Base-by-base conservation (phyloP, 257 asterid genomes). In the Rauvolfia tetraphylla region DNA sequence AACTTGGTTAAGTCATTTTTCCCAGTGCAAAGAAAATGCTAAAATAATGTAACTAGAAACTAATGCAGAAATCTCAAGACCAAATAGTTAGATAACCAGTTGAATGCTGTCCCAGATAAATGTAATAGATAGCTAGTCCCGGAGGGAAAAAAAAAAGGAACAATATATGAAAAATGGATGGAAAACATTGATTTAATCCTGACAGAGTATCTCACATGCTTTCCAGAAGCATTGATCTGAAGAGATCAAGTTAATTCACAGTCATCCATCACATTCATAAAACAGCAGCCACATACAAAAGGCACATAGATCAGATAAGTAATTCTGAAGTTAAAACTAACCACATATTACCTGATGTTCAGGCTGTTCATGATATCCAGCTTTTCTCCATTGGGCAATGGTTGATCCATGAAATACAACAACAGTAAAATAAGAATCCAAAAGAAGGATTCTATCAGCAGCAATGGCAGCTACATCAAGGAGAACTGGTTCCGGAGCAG, bases 401-500 rank as follows among this genome's bases (percentile, higher is more conserved):
- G 98, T 91, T 68, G 97, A 84, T 78, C 99, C 99, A 83, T 93
- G 99, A 89, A 95, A 95, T 77, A 95, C 84, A 78, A 95, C 99
- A 70, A 93, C 70, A 38, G 97, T 93, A 84, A 95, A 95, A 82
- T 93, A 95, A 1, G 99, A 89, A 87, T 95, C 99, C 85, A 92
- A 75, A 59, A 95, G 96, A 80, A 95, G 98, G 75, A 95, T 90
- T 83, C 88, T 93, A 79, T 95, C 99, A 73, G 96, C 90, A 75
- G 97, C 93, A 86, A 95, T 90, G 74, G 98, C 86, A 68, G 91
- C 87, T 80, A 95, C 99, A 75, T 95, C 99, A 36, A 95, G 98
- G 81, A 95, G 98, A 79, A 87, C 99, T 49, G 99, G 97, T 84
- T 91, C 96, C 3, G 99, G 97, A 62, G 83, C 96, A 83, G 97